Percentiles rank a stretch among this genome's conserved stretches.
Conservation (phyloP, 176 grass and related monocot species). For the Neostapfia colusana region DNA sequence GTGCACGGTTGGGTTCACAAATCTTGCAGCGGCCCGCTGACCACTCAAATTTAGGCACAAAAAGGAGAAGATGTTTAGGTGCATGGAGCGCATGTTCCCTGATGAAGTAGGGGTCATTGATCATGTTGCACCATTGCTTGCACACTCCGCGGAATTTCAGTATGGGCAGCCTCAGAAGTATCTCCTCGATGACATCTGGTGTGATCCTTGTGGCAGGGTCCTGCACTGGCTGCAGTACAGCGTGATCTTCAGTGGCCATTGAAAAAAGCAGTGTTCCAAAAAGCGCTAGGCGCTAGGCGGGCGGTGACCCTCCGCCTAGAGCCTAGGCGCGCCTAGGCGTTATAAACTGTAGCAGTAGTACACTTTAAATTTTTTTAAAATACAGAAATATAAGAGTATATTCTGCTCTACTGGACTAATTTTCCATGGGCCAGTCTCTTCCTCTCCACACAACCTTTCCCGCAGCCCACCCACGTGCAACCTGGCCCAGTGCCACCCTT, state of each 20-base stretch:
- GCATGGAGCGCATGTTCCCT: slow-evolving; percentile 15
- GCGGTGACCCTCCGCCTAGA: too few species aligned
- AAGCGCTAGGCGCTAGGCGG: too few species aligned
- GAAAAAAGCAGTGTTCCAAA: too few species aligned
- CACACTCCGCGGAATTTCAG: slow-evolving; percentile 17
- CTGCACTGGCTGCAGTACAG: not conserved
- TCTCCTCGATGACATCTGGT: slow-evolving; percentile 33
- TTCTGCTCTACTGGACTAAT: too few species aligned
- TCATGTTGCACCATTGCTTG: slow-evolving; percentile 34
- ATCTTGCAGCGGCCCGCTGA: not conserved
- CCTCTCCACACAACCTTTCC: too few species aligned
- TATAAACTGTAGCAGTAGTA: too few species aligned
- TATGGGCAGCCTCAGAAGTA: slow-evolving; percentile 37
- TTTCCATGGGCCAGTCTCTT: too few species aligned
- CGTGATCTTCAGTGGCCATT: slow-evolving; percentile 10
- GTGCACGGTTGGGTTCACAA: not conserved
- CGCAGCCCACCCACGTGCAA: too few species aligned
- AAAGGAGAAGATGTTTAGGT: slow-evolving; percentile 38
- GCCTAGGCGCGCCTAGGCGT: too few species aligned
- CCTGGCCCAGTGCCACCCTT: too few species aligned
- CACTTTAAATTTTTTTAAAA: too few species aligned
- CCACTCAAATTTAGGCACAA: not conserved
- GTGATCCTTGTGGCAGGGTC: not conserved
- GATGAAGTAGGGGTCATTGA: slow-evolving; percentile 22
- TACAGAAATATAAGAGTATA: too few species aligned